A percentile compares a stretch with the other conserved stretches of the same genome.
These are phyloP conservation scores for Ceratocystis huliohia DNA, from an alignment of 2,329 filamentous ascomycete species.

Conservation along the genomic window DNA sequence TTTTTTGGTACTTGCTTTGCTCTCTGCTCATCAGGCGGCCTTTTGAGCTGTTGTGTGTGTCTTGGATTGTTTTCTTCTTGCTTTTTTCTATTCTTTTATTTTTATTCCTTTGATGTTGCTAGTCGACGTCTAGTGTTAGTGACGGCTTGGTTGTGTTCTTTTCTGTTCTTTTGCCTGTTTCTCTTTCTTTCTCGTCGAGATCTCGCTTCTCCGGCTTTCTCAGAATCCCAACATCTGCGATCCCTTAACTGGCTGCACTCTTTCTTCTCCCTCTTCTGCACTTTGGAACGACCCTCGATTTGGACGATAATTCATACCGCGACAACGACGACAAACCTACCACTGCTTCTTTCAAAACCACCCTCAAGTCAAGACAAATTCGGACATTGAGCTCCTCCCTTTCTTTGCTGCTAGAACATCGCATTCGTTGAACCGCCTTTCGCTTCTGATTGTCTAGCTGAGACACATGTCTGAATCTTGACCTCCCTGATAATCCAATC, in stretches of 20 bases:
- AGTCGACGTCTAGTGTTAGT: slow-evolving; percentile 7
- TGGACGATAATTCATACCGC: no score
- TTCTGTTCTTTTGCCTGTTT: neutral
- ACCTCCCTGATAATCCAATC: neutral
- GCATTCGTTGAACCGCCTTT: neutral
- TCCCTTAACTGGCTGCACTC: neutral
- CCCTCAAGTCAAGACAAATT: neutral
- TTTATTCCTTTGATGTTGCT: neutral
- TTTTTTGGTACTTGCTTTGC: neutral
- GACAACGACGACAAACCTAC: no score
- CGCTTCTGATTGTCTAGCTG: neutral
- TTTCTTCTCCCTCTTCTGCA: neutral
- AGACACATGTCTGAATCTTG: neutral
- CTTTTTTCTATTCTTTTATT: slow-evolving; percentile 1
- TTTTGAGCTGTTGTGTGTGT: neutral
- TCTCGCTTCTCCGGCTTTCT: neutral
- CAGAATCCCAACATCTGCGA: neutral
- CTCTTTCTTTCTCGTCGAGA: neutral
- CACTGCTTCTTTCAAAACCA: no score
- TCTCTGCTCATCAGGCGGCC: neutral
- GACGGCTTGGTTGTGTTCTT: neutral
- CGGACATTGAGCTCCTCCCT: neutral
- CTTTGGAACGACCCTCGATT: neutral
- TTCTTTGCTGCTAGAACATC: neutral
- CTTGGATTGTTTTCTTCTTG: neutral